A percentile compares a stretch with the other conserved stretches of the same genome.
phyloP scores from a whole-genome alignment of 2,329 filamentous ascomycete species.

The Tolypocladium album region DNA sequence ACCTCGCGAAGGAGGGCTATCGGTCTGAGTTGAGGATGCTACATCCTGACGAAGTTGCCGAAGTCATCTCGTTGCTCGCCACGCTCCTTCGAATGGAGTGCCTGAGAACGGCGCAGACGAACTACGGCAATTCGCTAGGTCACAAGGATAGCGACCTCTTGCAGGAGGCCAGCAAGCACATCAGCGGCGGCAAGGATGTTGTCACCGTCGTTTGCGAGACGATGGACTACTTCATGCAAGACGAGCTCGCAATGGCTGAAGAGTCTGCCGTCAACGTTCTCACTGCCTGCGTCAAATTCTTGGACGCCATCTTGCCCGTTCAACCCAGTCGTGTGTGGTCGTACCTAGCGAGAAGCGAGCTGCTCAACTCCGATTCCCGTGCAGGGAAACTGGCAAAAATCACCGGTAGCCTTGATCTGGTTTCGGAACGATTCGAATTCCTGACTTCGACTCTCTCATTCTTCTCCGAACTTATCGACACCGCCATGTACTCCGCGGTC shows the following conservation, averaged over 20 bases:
- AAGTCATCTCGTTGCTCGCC: constrained; percentile 64
- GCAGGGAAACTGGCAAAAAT: constrained; percentile 69
- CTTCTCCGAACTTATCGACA: constrained; percentile 66
- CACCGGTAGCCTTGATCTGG: constrained; percentile 72
- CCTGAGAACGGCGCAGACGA: constrained; percentile 20
- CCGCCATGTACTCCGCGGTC: constrained; percentile 59
- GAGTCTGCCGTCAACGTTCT: constrained; percentile 56
- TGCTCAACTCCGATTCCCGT: constrained; percentile 67
- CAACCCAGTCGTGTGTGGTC: constrained; percentile 84
- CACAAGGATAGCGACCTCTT: constrained; percentile 33
- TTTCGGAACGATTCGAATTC: constrained; percentile 66
- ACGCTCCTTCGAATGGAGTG: constrained; percentile 51
- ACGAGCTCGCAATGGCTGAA: constrained; percentile 44
- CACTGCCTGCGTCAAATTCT: constrained; percentile 66
- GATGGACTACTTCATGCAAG: constrained; percentile 60
- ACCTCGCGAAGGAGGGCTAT: constrained; percentile 45
- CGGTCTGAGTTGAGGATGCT: constrained; percentile 41
- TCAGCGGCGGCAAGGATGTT: constrained; percentile 58
- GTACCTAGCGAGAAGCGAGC: constrained; percentile 68
- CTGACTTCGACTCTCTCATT: constrained; percentile 62
- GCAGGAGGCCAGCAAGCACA: constrained; percentile 42
- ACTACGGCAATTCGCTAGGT: constrained; percentile 18
- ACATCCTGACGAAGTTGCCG: constrained; percentile 52
- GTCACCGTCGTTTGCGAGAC: constrained; percentile 74
- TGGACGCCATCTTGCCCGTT: constrained; percentile 61